phyloP scores from a whole-genome alignment of 2,329 filamentous ascomycete genomes.

The Clarireedia paspali region DNA sequence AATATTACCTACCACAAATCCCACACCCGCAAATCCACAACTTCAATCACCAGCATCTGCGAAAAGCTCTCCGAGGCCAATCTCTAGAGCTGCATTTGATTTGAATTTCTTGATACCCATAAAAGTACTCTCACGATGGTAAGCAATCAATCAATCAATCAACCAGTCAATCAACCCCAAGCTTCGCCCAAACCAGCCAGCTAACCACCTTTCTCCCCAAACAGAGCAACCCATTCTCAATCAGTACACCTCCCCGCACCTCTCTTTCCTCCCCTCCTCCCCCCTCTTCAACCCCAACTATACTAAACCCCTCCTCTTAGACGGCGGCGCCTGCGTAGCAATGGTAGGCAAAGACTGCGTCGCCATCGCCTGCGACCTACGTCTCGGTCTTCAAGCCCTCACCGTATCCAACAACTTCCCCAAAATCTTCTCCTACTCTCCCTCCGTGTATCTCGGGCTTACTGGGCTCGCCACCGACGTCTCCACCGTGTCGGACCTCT shows the following conservation, averaged over 20 bases:
- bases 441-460: slow-evolving; percentile 88
- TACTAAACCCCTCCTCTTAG: slow-evolving; percentile 30
- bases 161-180: background rate
- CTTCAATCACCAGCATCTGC: slow-evolving; percentile 1
- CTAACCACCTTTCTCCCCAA: slow-evolving; percentile 26
- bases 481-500: slow-evolving; percentile 86
- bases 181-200: slow-evolving; percentile 8
- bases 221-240: slow-evolving; percentile 86
- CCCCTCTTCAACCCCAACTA: background rate
- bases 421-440: slow-evolving; percentile 92
- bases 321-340: slow-evolving; percentile 90
- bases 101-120: background rate
- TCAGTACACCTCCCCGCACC: slow-evolving; percentile 54
- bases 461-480: slow-evolving; percentile 97
- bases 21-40: slow-evolving; percentile 11
- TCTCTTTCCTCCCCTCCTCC: background rate
- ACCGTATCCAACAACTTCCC: slow-evolving; percentile 99
- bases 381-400: slow-evolving; percentile 89
- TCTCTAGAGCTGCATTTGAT: slow-evolving; percentile 2
- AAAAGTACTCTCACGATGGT: slow-evolving; percentile 22
- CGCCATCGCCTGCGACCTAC: slow-evolving; percentile 97
- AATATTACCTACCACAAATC: slow-evolving; percentile 10
- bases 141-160: slow-evolving; percentile 9
- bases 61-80: background rate
- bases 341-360: slow-evolving; percentile 99